Evolutionary conservation across 208 protist species (phyloP).

Genomic region (Trypanosoma lewisi): DNA sequence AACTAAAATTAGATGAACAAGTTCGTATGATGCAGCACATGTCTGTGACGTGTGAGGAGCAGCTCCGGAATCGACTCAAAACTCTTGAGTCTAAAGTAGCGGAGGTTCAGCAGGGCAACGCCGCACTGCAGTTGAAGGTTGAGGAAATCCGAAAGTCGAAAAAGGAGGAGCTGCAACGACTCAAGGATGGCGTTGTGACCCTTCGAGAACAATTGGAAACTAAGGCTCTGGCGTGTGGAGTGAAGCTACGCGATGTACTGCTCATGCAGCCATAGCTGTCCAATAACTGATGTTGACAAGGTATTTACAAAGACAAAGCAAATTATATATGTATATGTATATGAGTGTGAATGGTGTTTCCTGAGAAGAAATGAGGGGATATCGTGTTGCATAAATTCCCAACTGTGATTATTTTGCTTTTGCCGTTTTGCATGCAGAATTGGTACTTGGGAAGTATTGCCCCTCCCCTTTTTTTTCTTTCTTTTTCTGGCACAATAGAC

Average conservation of each 20-base stretch:
- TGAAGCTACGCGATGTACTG: conserved; percentile 86
- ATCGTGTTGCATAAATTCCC: too few species aligned
- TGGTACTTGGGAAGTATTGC: conserved; percentile 1
- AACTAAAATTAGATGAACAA: conserved; percentile 52
- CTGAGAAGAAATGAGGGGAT: too few species aligned
- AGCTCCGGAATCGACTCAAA: conserved; percentile 74
- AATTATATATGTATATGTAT: conserved; percentile 11
- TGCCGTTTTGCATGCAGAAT: too few species aligned
- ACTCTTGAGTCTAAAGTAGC: conserved; percentile 61
- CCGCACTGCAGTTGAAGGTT: conserved; percentile 48
- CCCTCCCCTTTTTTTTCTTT: conserved; percentile 7
- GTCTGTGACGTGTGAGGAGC: conserved; percentile 71
- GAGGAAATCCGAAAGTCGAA: conserved; percentile 51
- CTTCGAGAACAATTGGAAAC: conserved; percentile 81
- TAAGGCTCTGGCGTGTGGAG: conserved; percentile 86
- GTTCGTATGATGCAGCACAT: conserved; percentile 60
- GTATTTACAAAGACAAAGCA: neutral
- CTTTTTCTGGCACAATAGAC: neutral
- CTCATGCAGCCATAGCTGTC: conserved; percentile 35
- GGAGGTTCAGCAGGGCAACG: conserved; percentile 71
- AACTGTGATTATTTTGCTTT: too few species aligned
- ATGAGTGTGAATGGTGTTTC: too few species aligned
- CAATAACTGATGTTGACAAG: neutral
- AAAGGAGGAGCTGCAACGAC: conserved; percentile 66
- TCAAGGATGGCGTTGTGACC: conserved; percentile 80